phyloP scores from a whole-genome alignment of 2,329 filamentous ascomycete genomes.

The Fusarium cicatricum region DNA sequence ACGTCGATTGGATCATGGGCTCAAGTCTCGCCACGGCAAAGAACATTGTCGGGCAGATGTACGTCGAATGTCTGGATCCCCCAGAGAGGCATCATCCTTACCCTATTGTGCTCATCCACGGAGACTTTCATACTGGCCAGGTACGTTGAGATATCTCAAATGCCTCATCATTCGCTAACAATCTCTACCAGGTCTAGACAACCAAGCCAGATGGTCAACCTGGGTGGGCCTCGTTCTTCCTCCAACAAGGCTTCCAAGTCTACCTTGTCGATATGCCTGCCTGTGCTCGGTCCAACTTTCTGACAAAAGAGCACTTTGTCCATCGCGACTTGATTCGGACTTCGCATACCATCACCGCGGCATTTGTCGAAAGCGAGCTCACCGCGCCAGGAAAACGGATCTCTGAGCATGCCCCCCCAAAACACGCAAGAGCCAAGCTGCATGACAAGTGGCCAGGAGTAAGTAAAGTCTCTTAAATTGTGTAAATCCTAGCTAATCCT shows the following conservation, averaged over 20 bases:
- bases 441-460: slow-evolving; percentile 54
- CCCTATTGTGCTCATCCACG: slow-evolving; percentile 49
- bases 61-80: slow-evolving; percentile 48
- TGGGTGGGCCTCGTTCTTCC: slow-evolving; percentile 57
- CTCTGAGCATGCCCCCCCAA: slow-evolving; percentile 1
- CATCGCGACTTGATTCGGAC: slow-evolving; percentile 29
- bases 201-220: slow-evolving; percentile 56
- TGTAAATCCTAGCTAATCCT: not conserved
- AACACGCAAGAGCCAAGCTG: slow-evolving; percentile 37
- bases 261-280: slow-evolving; percentile 55
- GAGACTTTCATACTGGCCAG: slow-evolving; percentile 48
- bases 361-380: slow-evolving; percentile 42
- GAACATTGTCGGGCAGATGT: slow-evolving; percentile 42
- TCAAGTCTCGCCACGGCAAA: slow-evolving; percentile 17
- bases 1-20: slow-evolving; percentile 34
- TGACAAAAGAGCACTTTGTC: slow-evolving; percentile 30
- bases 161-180: not conserved
- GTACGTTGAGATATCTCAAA: slow-evolving; percentile 23
- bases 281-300: slow-evolving; percentile 48
- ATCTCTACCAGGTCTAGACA: slow-evolving; percentile 47
- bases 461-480: slow-evolving; percentile 5
- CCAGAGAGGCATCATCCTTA: slow-evolving; percentile 14
- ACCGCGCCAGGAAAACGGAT: slow-evolving; percentile 42
- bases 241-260: slow-evolving; percentile 52
- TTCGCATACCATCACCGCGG: slow-evolving; percentile 29